Evolutionary conservation across 1,284 basidiomycete genomes (phyloP).

Genomic region (Tremellales sp.): DNA sequence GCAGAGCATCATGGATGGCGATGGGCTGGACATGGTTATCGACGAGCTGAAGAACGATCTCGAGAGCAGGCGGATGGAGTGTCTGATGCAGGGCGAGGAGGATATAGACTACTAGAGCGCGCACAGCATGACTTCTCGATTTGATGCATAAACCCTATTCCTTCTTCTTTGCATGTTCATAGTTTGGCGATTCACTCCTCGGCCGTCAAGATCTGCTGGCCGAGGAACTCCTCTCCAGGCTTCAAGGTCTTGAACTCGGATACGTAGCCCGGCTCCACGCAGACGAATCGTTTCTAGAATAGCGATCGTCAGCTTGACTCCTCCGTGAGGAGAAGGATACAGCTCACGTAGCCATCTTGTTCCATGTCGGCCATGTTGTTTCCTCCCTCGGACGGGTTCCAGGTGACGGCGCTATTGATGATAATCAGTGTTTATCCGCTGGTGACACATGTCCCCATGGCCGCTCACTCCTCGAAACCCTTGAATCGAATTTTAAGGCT

Average conservation of each 20-base stretch:
- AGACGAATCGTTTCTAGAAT: constrained; percentile 67
- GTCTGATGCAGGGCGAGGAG: constrained; percentile 55
- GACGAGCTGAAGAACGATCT: constrained; percentile 63
- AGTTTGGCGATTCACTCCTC: too few species aligned
- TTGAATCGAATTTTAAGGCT: constrained; percentile 57
- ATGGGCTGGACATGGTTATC: constrained; percentile 58
- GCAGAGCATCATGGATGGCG: constrained; percentile 70
- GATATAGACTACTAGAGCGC: constrained; percentile 41
- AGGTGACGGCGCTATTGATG: constrained; percentile 51
- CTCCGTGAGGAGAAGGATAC: neutral
- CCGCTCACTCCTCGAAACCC: constrained; percentile 59
- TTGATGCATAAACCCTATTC: too few species aligned
- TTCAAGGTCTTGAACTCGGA: constrained; percentile 51
- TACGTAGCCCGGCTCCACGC: constrained; percentile 81
- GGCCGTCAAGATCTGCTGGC: constrained; percentile 65
- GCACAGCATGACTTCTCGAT: too few species aligned
- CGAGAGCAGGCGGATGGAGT: constrained; percentile 63
- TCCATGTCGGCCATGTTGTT: constrained; percentile 80
- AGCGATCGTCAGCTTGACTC: constrained; percentile 4
- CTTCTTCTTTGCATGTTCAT: too few species aligned
- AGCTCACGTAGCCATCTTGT: constrained; percentile 69
- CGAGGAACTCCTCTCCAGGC: constrained; percentile 66
- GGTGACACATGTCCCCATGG: neutral
- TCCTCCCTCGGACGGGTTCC: constrained; percentile 77
- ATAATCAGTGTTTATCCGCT: too few species aligned